Evolutionary conservation across 129 eudicot genomes (phyloP), one percentile per base, ranked within the genome.

Genomic region (Lactuca sativa): DNA sequence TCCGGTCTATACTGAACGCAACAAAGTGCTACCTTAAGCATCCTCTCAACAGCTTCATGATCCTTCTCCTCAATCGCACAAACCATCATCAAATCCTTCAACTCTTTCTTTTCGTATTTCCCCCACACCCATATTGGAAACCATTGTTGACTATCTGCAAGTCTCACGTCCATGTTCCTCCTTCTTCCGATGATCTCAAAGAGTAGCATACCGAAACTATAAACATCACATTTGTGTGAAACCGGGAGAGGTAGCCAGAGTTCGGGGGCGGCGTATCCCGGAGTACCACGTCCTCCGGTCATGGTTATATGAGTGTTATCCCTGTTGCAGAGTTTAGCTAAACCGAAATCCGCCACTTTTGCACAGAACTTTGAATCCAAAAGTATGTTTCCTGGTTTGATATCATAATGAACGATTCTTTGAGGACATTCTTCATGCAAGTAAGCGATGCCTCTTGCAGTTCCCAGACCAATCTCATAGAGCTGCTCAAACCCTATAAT

Each of bases 341-440:
- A 30, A 30, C 78, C 74, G 3, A 78, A 78, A 60, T 78, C 71
- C 0, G 71, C 78, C 7, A 72, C 82, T 18, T 78, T 73, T 34
- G 78, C 70, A 67, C 53, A 59, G n/a, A 78, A 78, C 0, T 30
- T 60, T 1, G 41, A 74, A 51, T 78, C 78, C 51, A 78, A 51
- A 6, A 78, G 74, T 30, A 78, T 72, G 56, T 72, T 78, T 4
- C 56, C 78, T 31, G 74, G 82, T 58, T 78, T 73, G 18, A 73
- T 78, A 53, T 78, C 82, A 25, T 72, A 78, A 38, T 78, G 78
- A 11, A 67, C 64, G 30, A 62, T 73, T 64, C 75, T 51, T 2
- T 74, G 73, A 4, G 74, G 76, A 57, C 80, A 68, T 6, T 74
- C 80, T 63, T 79, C 76, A 9, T 79, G 83, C 16, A 74, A 74